Percentiles rank a stretch among this genome's conserved stretches.
Evolutionary conservation across 164 flowering plant species (phyloP).

Genomic region (Aristolochia californica): DNA sequence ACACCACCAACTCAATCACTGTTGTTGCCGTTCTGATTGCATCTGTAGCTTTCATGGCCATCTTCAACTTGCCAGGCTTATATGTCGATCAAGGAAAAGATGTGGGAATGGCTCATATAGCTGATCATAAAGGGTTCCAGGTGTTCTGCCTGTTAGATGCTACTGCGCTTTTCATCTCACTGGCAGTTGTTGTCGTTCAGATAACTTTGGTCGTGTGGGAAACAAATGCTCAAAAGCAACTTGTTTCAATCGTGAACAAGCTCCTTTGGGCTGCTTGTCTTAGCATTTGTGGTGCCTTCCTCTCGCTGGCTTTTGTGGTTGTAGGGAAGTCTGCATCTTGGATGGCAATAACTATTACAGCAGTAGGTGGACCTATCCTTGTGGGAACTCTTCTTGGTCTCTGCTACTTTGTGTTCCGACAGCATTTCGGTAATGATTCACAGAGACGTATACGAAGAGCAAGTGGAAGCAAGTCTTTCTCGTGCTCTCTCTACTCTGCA

Average conservation of each 20-base stretch:
- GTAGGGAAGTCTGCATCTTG: slow-evolving; percentile 56
- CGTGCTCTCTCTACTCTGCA: slow-evolving; percentile 62
- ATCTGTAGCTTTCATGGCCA: slow-evolving; percentile 83
- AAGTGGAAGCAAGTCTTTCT: slow-evolving; percentile 85
- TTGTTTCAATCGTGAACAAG: slow-evolving; percentile 84
- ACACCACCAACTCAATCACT: slow-evolving; percentile 84
- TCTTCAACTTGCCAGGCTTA: slow-evolving; percentile 88
- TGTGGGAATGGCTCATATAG: slow-evolving; percentile 51
- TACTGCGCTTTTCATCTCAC: slow-evolving; percentile 73
- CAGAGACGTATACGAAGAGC: slow-evolving; percentile 68
- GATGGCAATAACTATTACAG: slow-evolving; percentile 71
- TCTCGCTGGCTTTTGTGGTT: slow-evolving; percentile 68
- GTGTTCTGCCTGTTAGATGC: slow-evolving; percentile 72
- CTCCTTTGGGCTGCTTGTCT: slow-evolving; percentile 93
- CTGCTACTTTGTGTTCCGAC: slow-evolving; percentile 80
- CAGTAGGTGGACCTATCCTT: slow-evolving; percentile 57
- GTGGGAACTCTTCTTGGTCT: slow-evolving; percentile 69
- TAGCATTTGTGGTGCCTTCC: slow-evolving; percentile 79
- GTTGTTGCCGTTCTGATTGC: slow-evolving; percentile 88
- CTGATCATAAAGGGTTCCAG: slow-evolving; percentile 43
- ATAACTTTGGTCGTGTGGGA: slow-evolving; percentile 96
- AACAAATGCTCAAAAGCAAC: slow-evolving; percentile 71
- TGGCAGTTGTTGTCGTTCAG: slow-evolving; percentile 92
- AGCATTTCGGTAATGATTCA: slow-evolving; percentile 55
- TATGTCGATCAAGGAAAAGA: slow-evolving; percentile 33